Base-by-base conservation (phyloP, 345 rosid species). In the Trapa bicornis region DNA sequence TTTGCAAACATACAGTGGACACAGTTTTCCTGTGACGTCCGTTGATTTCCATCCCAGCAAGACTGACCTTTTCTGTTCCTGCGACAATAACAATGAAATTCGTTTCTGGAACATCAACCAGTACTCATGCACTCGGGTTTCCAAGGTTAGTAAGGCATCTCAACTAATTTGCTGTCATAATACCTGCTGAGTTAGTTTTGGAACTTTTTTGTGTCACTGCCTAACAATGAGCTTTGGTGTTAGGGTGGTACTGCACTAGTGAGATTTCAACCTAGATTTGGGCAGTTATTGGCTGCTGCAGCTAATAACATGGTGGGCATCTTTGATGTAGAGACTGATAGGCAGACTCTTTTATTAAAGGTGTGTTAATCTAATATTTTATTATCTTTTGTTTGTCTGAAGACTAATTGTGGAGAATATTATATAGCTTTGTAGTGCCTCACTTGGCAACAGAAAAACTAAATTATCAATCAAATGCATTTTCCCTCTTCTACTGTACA, bases 31-130 rank as follows among this genome's bases (percentile, higher is more conserved):
- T 60, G 92, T 91, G 66, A 76, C 77, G 89, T 94, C 99, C 75
- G 81, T 94, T 57, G 96, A 94, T 77, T 94, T 91, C 82, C 96
- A 94, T 71, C 99, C 96, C 2, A 91, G 79, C 83, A 88, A 89
- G 79, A 85, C 72, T 68, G 99, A 94, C 52, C 56, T 91, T 56
- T 79, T 94, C 80, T 89, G 96, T 77, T 94, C 97, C 42, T 91
- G 92, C 79, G 99, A 94, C 82, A 68, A 83, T 68, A 87, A 91
- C 84, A 85, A 72, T 67, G 99, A 94, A 72, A 91, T 94, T 72
- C 92, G 92, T 74, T 75, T 74, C 74, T 94, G 97, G 97, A 84
- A 79, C 82, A 75, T 91, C 80, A 83, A 47, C 65, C 79, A 78
- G 68, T 77, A 57, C 69, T 43, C 91, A 63, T 78, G 76, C 72